These are phyloP conservation scores for Anthoceros angustus DNA, from an alignment of 225 moss, liverwort and hornwort species.

Conservation along the genomic window DNA sequence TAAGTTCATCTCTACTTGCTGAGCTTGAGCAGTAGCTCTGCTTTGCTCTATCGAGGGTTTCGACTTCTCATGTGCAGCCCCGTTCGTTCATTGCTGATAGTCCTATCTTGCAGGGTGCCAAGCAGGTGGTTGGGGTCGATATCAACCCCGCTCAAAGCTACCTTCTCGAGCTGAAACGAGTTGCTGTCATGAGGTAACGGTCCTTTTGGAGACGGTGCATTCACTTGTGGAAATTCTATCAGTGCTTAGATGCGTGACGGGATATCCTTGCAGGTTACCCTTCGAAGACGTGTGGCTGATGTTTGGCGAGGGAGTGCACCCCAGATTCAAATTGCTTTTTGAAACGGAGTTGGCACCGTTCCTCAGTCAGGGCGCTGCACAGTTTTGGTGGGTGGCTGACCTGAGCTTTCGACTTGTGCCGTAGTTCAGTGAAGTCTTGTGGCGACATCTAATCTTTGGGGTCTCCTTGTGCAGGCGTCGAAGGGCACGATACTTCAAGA, in stretches of 20 bases:
- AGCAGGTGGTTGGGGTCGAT: constrained; percentile 87
- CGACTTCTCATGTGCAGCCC: not conserved
- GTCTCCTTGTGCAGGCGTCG: constrained; percentile 32
- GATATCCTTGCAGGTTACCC: constrained; percentile 32
- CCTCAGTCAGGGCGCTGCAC: constrained; percentile 85
- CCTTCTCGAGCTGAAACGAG: constrained; percentile 79
- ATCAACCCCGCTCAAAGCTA: constrained; percentile 98
- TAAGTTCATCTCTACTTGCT: constrained; percentile 11
- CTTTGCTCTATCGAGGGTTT: not conserved
- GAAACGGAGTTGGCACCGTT: constrained; percentile 66
- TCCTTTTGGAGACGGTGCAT: not conserved
- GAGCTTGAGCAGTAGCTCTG: not conserved
- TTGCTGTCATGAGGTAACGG: constrained; percentile 47
- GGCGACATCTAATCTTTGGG: not conserved
- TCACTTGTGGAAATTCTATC: not conserved
- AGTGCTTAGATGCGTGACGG: not conserved
- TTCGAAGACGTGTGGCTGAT: constrained; percentile 95
- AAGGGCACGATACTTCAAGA: constrained; percentile 70
- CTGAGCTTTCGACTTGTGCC: not conserved
- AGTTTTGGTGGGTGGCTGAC: constrained; percentile 53
- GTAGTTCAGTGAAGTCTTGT: not conserved
- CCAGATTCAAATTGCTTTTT: constrained; percentile 55
- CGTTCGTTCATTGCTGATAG: no score
- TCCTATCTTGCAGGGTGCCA: constrained; percentile 49
- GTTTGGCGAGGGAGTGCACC: constrained; percentile 94